Evolutionary conservation across 495 filamentous ascomycete genomes (phyloP), one percentile per base, ranked within the genome.

Genomic region (Aspergillus indologenus): DNA sequence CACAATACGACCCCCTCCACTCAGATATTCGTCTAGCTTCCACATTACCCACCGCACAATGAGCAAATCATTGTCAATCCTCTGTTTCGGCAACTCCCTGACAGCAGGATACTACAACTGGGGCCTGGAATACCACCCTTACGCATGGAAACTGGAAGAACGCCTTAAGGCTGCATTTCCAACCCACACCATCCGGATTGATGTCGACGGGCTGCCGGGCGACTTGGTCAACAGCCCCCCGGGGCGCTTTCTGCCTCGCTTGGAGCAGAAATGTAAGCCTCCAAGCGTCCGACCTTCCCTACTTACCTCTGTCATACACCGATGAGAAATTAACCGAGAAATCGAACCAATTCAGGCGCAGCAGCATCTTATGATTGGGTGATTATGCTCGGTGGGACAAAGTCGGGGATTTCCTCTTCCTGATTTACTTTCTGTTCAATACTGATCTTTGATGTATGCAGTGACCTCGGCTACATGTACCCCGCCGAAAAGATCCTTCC

Each of bases 51-150:
- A 9, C 34, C 34, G 9, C 49, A 29, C 49, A 2, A 71, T 62
- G 60, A 53, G 29, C 40, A 43, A 57, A 29, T 22, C 46, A 47
- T 29, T 57, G 18, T 61, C 63, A 2, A 79, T 88, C 42, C 77
- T 88, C 22, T 87, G 84, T 72, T 85, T 88, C 64, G 86, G 86
- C 67, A 75, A 86, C 69, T 85, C 82, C 45, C 78, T 88, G 22
- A 87, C 85, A 11, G 72, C 72, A 14, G 86, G 86, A 24, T 86
- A 74, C 71, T 71, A 79, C 20, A 43, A 57, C 40, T 73, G 61
- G 53, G 83, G 83, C 22, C 26, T 66, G 8, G 31, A 66, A 19
- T 76, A 74, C 56, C 78, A 82, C 45, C 83, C 86, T 0, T 87
- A 87, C 65, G 74, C 76, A 8, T 53, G 22, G 20, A 64, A 66